A percentile compares a stretch with the other conserved stretches of the same genome.
phyloP scores from a whole-genome alignment of 805 yeast genomes.

The Wickerhamiella cacticola region DNA sequence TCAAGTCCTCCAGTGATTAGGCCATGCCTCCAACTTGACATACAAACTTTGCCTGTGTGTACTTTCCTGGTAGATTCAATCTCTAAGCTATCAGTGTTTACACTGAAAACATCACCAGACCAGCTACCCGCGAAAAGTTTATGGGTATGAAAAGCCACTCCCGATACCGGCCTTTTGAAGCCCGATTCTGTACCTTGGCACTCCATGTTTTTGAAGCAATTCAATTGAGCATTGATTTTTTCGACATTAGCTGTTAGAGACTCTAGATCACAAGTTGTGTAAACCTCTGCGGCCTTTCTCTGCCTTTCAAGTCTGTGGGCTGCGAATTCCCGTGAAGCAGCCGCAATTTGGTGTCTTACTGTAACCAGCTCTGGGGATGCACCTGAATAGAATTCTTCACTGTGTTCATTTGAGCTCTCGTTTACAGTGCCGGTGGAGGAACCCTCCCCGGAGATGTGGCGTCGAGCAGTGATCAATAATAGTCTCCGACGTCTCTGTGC shows the following conservation, averaged over 20 bases:
- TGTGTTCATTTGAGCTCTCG: constrained; percentile 17
- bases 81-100: constrained; percentile 15
- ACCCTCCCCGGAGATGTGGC: background rate
- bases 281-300: background rate
- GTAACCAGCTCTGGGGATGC: background rate
- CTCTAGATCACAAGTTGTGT: background rate
- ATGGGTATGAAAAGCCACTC: constrained; percentile 34
- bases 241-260: background rate
- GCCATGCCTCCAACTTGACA: constrained; percentile 48
- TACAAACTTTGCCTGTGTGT: constrained; percentile 59
- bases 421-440: constrained; percentile 21
- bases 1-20: constrained; percentile 38
- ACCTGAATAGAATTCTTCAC: constrained; percentile 12
- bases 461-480: constrained; percentile 31
- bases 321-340: background rate
- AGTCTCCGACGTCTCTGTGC: constrained; percentile 52
- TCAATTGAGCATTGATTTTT: background rate
- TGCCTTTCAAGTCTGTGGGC: background rate
- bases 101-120: constrained; percentile 56
- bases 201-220: constrained; percentile 29
- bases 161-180: constrained; percentile 57
- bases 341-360: background rate
- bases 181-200: constrained; percentile 59
- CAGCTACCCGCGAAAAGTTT: constrained; percentile 64
- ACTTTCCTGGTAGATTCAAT: constrained; percentile 32